These are phyloP conservation scores for Phytophthora uliginosa DNA, from an alignment of 352 stramenopile species.

Conservation along the genomic window DNA sequence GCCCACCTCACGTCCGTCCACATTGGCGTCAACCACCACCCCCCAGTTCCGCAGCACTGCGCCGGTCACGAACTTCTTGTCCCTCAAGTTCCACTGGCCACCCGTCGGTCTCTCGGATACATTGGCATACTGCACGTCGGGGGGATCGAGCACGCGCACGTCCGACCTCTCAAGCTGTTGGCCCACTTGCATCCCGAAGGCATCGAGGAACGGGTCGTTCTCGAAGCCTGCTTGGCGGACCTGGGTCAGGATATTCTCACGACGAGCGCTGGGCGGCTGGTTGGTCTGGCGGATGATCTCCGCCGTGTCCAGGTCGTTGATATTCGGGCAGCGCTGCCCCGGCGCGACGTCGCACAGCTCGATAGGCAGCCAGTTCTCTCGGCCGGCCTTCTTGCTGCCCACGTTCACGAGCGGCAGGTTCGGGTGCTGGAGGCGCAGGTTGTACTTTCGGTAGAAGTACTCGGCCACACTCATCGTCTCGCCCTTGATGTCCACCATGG, in stretches of 20 bases:
- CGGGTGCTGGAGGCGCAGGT: slow-evolving; percentile 57
- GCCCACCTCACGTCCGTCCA: slow-evolving; percentile 34
- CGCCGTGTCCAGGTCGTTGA: slow-evolving; percentile 83
- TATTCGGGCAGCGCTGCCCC: slow-evolving; percentile 73
- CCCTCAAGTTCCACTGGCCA: slow-evolving; percentile 79
- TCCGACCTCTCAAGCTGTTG: slow-evolving; percentile 57
- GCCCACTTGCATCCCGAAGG: slow-evolving; percentile 69
- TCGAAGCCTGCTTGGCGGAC: slow-evolving; percentile 71
- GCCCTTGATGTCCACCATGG: slow-evolving; percentile 68
- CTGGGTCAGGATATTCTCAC: slow-evolving; percentile 60
- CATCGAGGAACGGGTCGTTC: slow-evolving; percentile 68
- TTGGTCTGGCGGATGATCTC: slow-evolving; percentile 83
- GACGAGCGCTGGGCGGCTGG: slow-evolving; percentile 47
- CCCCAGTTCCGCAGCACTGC: slow-evolving; percentile 58
- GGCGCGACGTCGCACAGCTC: slow-evolving; percentile 80
- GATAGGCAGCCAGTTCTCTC: slow-evolving; percentile 77
- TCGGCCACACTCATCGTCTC: slow-evolving; percentile 53
- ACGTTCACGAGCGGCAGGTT: slow-evolving; percentile 80
- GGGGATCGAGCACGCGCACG: slow-evolving; percentile 56
- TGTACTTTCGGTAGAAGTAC: slow-evolving; percentile 71
- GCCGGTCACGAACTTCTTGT: slow-evolving; percentile 72
- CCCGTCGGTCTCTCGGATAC: slow-evolving; percentile 67
- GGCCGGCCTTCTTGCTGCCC: slow-evolving; percentile 51
- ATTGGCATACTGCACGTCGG: slow-evolving; percentile 67
- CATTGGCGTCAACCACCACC: slow-evolving; percentile 53